phyloP scores from a whole-genome alignment of 805 yeast genomes.

The Candida montana region DNA sequence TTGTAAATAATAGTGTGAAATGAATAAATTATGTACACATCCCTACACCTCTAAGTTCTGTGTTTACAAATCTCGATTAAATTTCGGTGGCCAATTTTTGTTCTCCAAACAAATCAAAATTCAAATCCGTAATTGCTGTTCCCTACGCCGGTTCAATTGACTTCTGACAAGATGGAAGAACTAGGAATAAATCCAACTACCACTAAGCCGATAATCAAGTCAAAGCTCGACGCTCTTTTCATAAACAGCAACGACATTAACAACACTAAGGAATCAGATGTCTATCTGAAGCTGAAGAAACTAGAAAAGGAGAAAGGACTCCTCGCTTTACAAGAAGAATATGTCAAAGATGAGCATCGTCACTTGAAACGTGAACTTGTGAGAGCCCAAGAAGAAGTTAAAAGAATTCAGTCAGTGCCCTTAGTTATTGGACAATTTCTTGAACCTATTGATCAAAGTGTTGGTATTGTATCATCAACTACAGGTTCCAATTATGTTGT shows the following conservation, averaged over 20 bases:
- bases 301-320: constrained; percentile 88
- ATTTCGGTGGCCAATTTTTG: neutral
- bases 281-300: constrained; percentile 78
- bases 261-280: constrained; percentile 43
- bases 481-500: constrained; percentile 98
- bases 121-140: neutral
- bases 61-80: neutral
- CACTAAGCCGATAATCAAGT: constrained; percentile 28
- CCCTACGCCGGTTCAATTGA: neutral
- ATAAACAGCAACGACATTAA: constrained; percentile 17
- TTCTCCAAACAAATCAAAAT: neutral
- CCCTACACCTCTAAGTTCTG: neutral
- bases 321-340: constrained; percentile 85
- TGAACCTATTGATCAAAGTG: constrained; percentile 94
- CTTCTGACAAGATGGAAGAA: constrained; percentile 48
- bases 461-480: constrained; percentile 95
- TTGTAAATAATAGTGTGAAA: too few species aligned
- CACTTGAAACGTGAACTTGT: constrained; percentile 90
- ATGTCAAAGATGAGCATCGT: constrained; percentile 96
- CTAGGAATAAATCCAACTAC: constrained; percentile 43
- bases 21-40: neutral
- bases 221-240: constrained; percentile 26
- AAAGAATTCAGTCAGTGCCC: constrained; percentile 95
- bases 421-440: constrained; percentile 96
- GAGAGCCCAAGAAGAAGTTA: constrained; percentile 97